Conservation (phyloP, 805 yeast genomes). For the Hanseniaspora occidentalis region DNA sequence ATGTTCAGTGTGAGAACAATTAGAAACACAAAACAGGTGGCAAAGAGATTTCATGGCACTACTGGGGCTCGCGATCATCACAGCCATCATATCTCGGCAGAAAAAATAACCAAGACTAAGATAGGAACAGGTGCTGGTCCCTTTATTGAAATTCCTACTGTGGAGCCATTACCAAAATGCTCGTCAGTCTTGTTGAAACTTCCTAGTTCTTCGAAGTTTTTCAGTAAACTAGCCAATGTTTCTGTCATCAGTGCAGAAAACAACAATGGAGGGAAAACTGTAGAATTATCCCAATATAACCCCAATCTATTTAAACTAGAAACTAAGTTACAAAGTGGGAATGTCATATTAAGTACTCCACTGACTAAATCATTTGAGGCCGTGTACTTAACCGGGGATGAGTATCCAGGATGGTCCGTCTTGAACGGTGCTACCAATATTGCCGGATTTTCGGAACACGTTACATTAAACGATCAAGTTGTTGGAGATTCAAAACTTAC, state of each 20-base stretch:
- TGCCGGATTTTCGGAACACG: constrained; percentile 5
- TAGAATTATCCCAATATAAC: not conserved
- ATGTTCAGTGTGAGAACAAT: no score
- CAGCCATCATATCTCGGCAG: constrained; percentile 13
- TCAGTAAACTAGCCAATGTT: constrained; percentile 13
- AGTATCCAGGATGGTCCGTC: constrained; percentile 9
- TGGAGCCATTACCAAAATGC: constrained; percentile 11
- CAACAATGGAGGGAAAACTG: constrained; percentile 3
- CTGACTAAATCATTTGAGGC: constrained; percentile 11
- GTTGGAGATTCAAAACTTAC: not conserved
- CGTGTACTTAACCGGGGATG: constrained; percentile 6
- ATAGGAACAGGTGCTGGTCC: constrained; percentile 21
- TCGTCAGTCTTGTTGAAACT: constrained; percentile 12
- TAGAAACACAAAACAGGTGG: no score
- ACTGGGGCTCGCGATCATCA: constrained; percentile 19
- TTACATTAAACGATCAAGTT: not conserved
- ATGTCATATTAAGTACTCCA: constrained; percentile 10
- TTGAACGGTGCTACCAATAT: constrained; percentile 7
- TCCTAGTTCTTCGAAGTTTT: constrained; percentile 14
- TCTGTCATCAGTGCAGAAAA: constrained; percentile 12
- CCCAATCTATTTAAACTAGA: constrained; percentile 7
- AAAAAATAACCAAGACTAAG: not conserved
- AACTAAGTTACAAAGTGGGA: constrained; percentile 10
- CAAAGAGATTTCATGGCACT: no score
- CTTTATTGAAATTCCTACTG: constrained; percentile 18